Evolutionary conservation across 495 filamentous ascomycete genomes (phyloP).

Genomic region (Xylaria intraflava): DNA sequence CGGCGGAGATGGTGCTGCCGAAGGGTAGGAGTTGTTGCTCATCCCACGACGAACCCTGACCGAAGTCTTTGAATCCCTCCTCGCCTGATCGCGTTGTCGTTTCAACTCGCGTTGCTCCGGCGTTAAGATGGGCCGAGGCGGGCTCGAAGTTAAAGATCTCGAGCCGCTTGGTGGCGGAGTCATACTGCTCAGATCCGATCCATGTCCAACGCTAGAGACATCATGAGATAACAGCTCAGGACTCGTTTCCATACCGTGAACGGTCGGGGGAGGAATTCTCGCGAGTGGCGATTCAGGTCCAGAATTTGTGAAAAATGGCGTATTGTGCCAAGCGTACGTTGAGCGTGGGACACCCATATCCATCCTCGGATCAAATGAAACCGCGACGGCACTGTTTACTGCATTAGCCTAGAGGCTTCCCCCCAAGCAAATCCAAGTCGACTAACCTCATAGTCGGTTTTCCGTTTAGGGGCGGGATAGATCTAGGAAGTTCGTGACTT

Average conservation of each 20-base stretch:
- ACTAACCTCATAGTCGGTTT: constrained; percentile 38
- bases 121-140: constrained; percentile 37
- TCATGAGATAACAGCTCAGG: constrained; percentile 35
- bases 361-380: constrained; percentile 39
- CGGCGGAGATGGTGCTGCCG: constrained; percentile 36
- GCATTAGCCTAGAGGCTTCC: not conserved
- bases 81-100: constrained; percentile 41
- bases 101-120: constrained; percentile 45
- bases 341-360: constrained; percentile 39
- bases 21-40: constrained; percentile 30
- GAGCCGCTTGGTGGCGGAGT: constrained; percentile 36
- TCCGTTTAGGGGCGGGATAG: constrained; percentile 19
- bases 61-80: constrained; percentile 36
- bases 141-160: constrained; percentile 41
- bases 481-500: constrained; percentile 30
- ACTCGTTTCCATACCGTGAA: constrained; percentile 33
- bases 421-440: not conserved
- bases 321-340: constrained; percentile 33
- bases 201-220: constrained; percentile 28
- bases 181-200: constrained; percentile 35
- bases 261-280: not conserved
- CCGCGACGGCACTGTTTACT: constrained; percentile 36
- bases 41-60: constrained; percentile 33
- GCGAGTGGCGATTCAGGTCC: not conserved
- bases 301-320: not conserved